Base-by-base conservation (phyloP, 768 basidiomycete genomes). In the Saitozyma podzolica region DNA sequence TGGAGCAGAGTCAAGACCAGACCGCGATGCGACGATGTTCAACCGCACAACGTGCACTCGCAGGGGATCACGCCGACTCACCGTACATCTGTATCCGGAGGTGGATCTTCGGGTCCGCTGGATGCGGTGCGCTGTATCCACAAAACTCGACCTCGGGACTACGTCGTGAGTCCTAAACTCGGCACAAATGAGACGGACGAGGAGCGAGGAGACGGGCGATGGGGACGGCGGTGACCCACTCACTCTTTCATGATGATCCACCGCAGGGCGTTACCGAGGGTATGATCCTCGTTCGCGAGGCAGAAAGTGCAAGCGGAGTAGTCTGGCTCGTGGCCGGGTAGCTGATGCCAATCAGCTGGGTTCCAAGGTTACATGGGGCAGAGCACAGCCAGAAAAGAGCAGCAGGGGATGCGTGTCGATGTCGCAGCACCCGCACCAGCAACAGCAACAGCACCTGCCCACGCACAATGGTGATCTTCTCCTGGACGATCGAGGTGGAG, bases 231-330 rank as follows among this genome's bases (percentile, higher is more conserved):
- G 42, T 52, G 19, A 0, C 3, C 16, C 20, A 73, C 88, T 59
- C 69, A 98, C 96, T 99, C 95, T 83, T 97, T 96, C 95, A 98
- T 98, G 62, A 98, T 78, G 89, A 98, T 98, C 93, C 93, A 99
- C 42, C 95, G 82, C 45, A 98, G 83, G 0, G 92, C 85, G 70
- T 99, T 99, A 6, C 96, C 96, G 37, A 98, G 86, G 0, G 95
- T 98, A 80, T 99, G 95, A 1, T 91, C 88, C 82, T 99, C 96
- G 74, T 97, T 88, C 75, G 88, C 83, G 51, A 98, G 88, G 76
- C 90, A 90, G 81, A 88, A 99, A 1, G 95, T 97, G 7, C 90
- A 93, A 7, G 90, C 86, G 16, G 91, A 90, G 67, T 93, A 83
- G 75, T 94, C 90, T 0, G 87, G 82, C 47, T 87, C 82, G 17